Evolutionary conservation across 108 stramenopile genomes (phyloP), one percentile per base, ranked within the genome.

Genomic region (Cylindrotheca closterium): DNA sequence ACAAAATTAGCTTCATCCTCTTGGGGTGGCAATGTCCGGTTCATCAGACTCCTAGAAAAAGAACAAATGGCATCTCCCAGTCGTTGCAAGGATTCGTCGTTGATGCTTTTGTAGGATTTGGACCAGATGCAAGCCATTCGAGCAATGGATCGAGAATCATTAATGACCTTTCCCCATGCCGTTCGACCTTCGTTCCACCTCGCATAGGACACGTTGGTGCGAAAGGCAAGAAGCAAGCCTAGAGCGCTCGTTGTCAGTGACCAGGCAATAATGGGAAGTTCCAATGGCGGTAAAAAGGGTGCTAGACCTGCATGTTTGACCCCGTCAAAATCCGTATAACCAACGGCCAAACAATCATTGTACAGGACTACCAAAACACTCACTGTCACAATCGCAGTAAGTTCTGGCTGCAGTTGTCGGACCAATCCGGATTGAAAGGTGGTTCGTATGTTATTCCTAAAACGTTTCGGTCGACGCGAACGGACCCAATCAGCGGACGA

Each of bases 201-300:
- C 30, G 30, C 48, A 59, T 88, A 88, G 0, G 77, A 64, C 30
- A 79, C 72, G 63, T 88, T 88, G 10, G 87, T 88, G 2, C 81
- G 67, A 56, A 88, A 88, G 8, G 81, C 81, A 17, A 88, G 64
- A 10, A 87, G 58, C 68, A 87, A 49, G 8, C 86, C 86, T 42
- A 87, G 58, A 10, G 82, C 73, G 7, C 81, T 69, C 63, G 63
- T 55, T 4, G 81, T 70, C 18, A 88, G 46, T n/a, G n/a, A n/a
- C n/a, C n/a, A n/a, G n/a, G n/a, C n/a, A n/a, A n/a, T n/a, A n/a
- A n/a, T n/a, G n/a, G n/a, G n/a, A n/a, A n/a, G n/a, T n/a, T n/a
- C n/a, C n/a, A n/a, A n/a, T n/a, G n/a, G n/a, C n/a, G n/a, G n/a
- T n/a, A n/a, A n/a, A n/a, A n/a, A n/a, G n/a, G n/a, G n/a, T n/a